Percentiles rank a stretch among this genome's conserved stretches.
phyloP scores from a whole-genome alignment of 371 early-diverging fungal genomes.

The Mucor sp. region DNA sequence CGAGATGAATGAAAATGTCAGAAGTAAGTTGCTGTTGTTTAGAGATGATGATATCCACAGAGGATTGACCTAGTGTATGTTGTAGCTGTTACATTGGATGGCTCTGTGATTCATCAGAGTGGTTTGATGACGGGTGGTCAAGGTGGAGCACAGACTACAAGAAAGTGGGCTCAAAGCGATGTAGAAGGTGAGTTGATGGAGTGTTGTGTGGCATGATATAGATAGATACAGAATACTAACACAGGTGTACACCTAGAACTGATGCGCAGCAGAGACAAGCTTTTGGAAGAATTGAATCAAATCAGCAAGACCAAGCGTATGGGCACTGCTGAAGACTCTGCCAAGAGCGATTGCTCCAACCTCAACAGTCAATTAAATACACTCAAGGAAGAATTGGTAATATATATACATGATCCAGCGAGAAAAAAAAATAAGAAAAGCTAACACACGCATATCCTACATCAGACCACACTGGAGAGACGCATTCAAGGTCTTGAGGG shows the following conservation, averaged over 20 bases:
- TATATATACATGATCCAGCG: not conserved
- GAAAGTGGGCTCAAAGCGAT: conserved; percentile 89
- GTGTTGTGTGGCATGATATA: not conserved
- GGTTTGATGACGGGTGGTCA: conserved; percentile 95
- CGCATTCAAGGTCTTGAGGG: conserved; percentile 21
- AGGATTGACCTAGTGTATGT: not conserved
- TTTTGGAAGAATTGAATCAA: conserved; percentile 72
- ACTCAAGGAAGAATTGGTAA: conserved; percentile 63
- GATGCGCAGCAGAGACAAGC: conserved; percentile 67
- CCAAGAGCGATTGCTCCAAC: conserved; percentile 62
- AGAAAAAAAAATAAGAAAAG: too few species aligned
- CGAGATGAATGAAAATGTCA: conserved; percentile 78
- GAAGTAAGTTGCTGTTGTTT: conserved; percentile 53
- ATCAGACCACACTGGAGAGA: conserved; percentile 15
- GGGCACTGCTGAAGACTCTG: conserved; percentile 65
- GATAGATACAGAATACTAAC: not conserved
- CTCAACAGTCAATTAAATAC: conserved; percentile 61
- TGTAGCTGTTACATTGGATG: conserved; percentile 89
- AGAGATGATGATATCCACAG: not conserved
- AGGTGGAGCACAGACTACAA: conserved; percentile 43
- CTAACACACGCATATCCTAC: not conserved
- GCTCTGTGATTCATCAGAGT: conserved; percentile 92
- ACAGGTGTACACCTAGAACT: conserved; percentile 35
- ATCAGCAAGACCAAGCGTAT: conserved; percentile 73
- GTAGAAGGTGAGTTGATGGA: conserved; percentile 52